phyloP scores from a whole-genome alignment of 805 yeast genomes.

The Huiozyma naganishii region DNA sequence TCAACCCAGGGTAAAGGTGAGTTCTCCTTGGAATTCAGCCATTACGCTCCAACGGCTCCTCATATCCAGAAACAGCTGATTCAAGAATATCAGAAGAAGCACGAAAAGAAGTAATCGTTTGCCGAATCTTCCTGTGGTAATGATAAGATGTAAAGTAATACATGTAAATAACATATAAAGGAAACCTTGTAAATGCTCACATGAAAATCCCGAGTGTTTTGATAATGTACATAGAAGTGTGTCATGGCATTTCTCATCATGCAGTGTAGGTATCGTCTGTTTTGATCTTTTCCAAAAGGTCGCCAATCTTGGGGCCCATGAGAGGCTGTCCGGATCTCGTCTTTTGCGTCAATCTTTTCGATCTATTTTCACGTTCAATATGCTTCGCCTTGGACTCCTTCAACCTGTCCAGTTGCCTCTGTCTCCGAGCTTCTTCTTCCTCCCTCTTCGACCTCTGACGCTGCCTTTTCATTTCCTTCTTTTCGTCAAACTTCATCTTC shows the following conservation, averaged over 20 bases:
- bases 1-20: slow-evolving; percentile 98
- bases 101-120: slow-evolving; percentile 23
- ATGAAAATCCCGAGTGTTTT: neutral
- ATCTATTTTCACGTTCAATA: slow-evolving; percentile 33
- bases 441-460: slow-evolving; percentile 26
- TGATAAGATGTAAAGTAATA: neutral
- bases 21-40: slow-evolving; percentile 87
- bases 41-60: slow-evolving; percentile 82
- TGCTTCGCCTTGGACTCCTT: slow-evolving; percentile 31
- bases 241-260: neutral
- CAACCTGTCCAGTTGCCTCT: slow-evolving; percentile 29
- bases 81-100: slow-evolving; percentile 65
- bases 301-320: slow-evolving; percentile 81
- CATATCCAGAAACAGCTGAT: slow-evolving; percentile 85
- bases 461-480: slow-evolving; percentile 28
- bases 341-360: slow-evolving; percentile 37
- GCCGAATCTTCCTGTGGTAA: neutral
- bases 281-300: slow-evolving; percentile 66
- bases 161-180: neutral
- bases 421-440: slow-evolving; percentile 31
- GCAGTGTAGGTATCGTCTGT: slow-evolving; percentile 31
- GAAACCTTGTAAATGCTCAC: slow-evolving; percentile 4
- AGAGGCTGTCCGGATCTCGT: slow-evolving; percentile 78
- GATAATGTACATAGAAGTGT: neutral
- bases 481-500: slow-evolving; percentile 25